Conservation (phyloP, 768 basidiomycete species). For the Amanita brunnescens region DNA sequence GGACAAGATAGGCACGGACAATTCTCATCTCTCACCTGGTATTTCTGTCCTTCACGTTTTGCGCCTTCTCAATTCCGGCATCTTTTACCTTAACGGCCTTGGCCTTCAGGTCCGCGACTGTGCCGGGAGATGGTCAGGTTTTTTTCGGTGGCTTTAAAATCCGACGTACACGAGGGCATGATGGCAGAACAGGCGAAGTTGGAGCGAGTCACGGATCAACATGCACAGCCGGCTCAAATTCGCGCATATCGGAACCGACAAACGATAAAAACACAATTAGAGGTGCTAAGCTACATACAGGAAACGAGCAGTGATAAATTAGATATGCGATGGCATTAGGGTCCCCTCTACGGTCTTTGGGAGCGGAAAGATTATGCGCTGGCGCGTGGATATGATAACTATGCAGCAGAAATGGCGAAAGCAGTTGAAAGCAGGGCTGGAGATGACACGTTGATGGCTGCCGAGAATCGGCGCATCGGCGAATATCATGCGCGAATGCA, state of each 20-base stretch:
- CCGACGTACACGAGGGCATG: conserved; percentile 27
- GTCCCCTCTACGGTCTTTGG: not conserved
- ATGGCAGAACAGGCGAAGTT: not conserved
- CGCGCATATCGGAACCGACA: not conserved
- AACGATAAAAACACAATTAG: conserved; percentile 1
- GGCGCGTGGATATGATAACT: not conserved
- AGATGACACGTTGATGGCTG: not conserved
- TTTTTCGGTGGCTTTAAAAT: not conserved
- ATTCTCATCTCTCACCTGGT: conserved; percentile 28
- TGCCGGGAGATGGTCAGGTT: not conserved
- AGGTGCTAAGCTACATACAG: conserved; percentile 6
- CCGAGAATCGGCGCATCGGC: not conserved
- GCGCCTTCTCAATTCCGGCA: conserved; percentile 39
- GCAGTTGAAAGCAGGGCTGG: conserved; percentile 1
- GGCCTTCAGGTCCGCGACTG: conserved; percentile 60
- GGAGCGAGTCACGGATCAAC: not conserved
- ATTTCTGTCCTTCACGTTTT: conserved; percentile 48
- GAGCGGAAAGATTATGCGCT: not conserved
- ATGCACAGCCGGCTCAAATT: not conserved
- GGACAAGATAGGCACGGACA: not conserved
- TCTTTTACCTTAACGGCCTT: conserved; percentile 58
- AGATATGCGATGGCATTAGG: not conserved
- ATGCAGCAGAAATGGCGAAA: not conserved
- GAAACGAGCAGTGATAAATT: not conserved
- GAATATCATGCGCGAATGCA: not conserved